Percentiles rank a stretch among this genome's conserved stretches.
phyloP scores from a whole-genome alignment of 805 yeast genomes.

The Sporopachydermia lactativora region DNA sequence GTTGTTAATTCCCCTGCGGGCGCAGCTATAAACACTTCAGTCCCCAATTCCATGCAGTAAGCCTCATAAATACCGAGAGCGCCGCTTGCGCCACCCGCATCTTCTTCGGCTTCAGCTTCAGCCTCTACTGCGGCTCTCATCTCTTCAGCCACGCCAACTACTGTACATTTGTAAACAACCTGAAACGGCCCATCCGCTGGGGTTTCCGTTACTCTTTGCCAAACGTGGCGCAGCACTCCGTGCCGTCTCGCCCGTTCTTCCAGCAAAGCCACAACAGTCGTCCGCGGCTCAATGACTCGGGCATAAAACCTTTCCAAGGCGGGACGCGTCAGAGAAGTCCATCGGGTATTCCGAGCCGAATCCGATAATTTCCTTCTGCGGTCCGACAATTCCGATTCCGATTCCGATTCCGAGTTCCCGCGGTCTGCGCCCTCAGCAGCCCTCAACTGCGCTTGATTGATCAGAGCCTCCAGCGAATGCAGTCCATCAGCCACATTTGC shows the following conservation, averaged over 20 bases:
- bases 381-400: no score
- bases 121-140: slow-evolving; percentile 10
- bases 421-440: no score
- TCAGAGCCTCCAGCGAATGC: slow-evolving; percentile 15
- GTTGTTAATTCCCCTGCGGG: slow-evolving; percentile 16
- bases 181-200: no score
- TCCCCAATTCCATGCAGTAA: slow-evolving; percentile 32
- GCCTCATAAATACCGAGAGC: slow-evolving; percentile 26
- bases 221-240: no score
- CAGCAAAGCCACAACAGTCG: slow-evolving; percentile 7
- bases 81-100: slow-evolving; percentile 32
- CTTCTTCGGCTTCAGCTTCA: slow-evolving; percentile 7
- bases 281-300: slow-evolving; percentile 5
- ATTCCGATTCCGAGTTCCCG: no score
- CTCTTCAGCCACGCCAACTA: slow-evolving; percentile 13
- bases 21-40: slow-evolving; percentile 29
- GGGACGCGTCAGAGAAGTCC: slow-evolving; percentile 14
- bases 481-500: slow-evolving; percentile 18
- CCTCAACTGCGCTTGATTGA: slow-evolving; percentile 18
- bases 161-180: no score
- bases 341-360: slow-evolving; percentile 4
- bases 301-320: slow-evolving; percentile 20
- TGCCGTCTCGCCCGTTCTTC: no score
- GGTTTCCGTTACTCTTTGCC: no score
- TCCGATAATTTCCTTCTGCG: no score